Evolutionary conservation across 495 filamentous ascomycete species (phyloP), one percentile per base, ranked within the genome.

Genomic region (Schizothecium vesticola): DNA sequence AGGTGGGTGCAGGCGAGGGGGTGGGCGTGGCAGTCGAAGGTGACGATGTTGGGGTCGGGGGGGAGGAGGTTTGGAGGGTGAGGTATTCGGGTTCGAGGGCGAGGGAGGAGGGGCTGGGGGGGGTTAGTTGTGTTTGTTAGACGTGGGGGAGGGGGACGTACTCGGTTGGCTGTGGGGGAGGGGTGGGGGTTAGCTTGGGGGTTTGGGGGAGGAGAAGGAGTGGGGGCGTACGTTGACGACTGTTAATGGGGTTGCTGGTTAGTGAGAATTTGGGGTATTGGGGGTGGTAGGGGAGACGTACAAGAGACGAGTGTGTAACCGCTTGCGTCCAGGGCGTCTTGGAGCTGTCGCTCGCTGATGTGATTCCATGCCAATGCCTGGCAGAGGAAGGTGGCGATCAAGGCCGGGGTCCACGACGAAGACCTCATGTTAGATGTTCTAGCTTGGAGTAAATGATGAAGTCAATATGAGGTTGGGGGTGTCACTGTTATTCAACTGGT

Each of bases 231-330:
- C 72, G n/a, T 67, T 31, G 12, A 74, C 63, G 61, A 74, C 72
- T 74, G 36, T 36, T 29, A 11, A 8, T n/a, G 16, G 6, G 19
- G 43, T 33, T 33, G 12, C 10, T 13, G 9, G n/a, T 9, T 11
- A 51, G 26, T 57, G 19, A 64, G 58, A 6, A 23, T 23, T 43
- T 21, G 19, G 23, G 22, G n/a, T 16, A n/a, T 23, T 31, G 5
- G 25, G 28, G 63, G 12, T 12, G 16, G 26, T 23, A 24, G 64
- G n/a, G 33, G 56, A 66, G 31, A 67, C 80, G 78, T 76, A 80
- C 80, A 83, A 59, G 81, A 79, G 64, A 81, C 76, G 19, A 82
- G 69, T 3, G 73, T 77, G 59, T 80, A 72, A 7, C 79, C 77
- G 43, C 80, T 74, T 11, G 73, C 71, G 23, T 72, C 67, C 43